Evolutionary conservation across 2,329 filamentous ascomycete genomes (phyloP).

Genomic region (Pleurostoma richardsiae): DNA sequence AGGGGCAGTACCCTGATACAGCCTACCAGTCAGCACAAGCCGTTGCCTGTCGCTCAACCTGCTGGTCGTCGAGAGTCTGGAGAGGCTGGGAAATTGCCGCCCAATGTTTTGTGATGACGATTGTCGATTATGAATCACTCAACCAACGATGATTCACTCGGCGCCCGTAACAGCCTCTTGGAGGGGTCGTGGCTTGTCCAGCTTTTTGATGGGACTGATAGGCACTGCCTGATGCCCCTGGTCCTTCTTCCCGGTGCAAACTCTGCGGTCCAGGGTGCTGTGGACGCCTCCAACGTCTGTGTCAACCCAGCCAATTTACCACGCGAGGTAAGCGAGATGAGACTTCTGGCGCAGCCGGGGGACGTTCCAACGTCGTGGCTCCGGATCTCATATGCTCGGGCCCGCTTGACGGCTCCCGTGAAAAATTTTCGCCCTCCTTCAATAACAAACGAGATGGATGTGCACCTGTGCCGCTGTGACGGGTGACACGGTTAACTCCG

Average conservation of each 20-base stretch:
- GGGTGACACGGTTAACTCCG: not conserved
- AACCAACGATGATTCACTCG: not conserved
- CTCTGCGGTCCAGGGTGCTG: slow-evolving; percentile 1
- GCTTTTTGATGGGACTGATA: slow-evolving; percentile 3
- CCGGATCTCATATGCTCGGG: slow-evolving; percentile 5
- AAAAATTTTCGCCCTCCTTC: slow-evolving; percentile 7
- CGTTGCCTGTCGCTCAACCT: not conserved
- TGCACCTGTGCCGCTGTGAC: not conserved
- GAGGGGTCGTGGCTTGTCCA: not conserved
- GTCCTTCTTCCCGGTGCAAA: slow-evolving; percentile 3
- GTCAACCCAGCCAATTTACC: slow-evolving; percentile 6
- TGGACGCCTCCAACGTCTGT: not conserved
- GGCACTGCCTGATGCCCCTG: not conserved
- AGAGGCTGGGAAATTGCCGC: not conserved
- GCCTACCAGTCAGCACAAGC: not conserved
- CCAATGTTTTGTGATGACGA: not conserved
- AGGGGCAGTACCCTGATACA: not conserved
- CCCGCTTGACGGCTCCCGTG: slow-evolving; percentile 1
- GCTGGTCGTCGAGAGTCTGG: not conserved
- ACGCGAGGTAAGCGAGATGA: slow-evolving; percentile 8
- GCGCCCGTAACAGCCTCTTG: not conserved
- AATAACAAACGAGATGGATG: not conserved
- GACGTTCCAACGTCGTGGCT: slow-evolving; percentile 3
- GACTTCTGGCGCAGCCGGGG: slow-evolving; percentile 5
- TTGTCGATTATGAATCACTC: not conserved